phyloP scores from a whole-genome alignment of 1,139 yeast genomes.

The Petasospora fabianii region DNA sequence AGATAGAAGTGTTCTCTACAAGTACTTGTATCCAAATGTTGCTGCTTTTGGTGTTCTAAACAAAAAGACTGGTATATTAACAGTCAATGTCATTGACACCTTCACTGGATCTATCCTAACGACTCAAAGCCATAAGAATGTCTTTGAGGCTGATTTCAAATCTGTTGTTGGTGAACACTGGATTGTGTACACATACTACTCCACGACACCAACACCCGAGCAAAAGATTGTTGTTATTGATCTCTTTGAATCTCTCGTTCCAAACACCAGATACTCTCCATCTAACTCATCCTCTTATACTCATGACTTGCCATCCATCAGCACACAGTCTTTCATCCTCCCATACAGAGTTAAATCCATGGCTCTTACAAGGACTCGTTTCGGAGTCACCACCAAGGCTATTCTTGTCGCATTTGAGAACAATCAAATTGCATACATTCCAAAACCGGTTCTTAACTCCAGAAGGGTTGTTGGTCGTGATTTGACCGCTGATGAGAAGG shows the following conservation, averaged over 20 bases:
- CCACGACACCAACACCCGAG: conserved; percentile 43
- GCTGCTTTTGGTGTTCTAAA: conserved; percentile 52
- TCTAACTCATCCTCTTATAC: conserved; percentile 37
- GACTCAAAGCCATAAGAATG: conserved; percentile 40
- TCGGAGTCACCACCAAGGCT: conserved; percentile 73
- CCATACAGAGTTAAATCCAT: conserved; percentile 55
- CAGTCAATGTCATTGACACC: conserved; percentile 58
- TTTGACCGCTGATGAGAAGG: conserved; percentile 51
- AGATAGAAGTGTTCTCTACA: conserved; percentile 75
- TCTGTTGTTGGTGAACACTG: conserved; percentile 79
- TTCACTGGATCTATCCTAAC: conserved; percentile 65
- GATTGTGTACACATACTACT: conserved; percentile 67
- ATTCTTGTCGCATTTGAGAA: conserved; percentile 53
- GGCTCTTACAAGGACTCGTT: conserved; percentile 58
- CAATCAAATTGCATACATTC: conserved; percentile 68
- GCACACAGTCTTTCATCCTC: conserved; percentile 54
- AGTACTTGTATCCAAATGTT: conserved; percentile 72
- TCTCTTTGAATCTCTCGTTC: conserved; percentile 59
- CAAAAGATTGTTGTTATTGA: conserved; percentile 69
- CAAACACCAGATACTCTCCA: conserved; percentile 40
- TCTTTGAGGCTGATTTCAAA: conserved; percentile 40
- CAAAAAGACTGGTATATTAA: conserved; percentile 30
- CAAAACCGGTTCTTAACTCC: conserved; percentile 58
- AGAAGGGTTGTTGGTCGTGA: conserved; percentile 56
- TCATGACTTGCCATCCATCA: conserved; percentile 39